Conservation (phyloP, 2,329 filamentous ascomycete genomes). For the Ceratocystis cubensis region DNA sequence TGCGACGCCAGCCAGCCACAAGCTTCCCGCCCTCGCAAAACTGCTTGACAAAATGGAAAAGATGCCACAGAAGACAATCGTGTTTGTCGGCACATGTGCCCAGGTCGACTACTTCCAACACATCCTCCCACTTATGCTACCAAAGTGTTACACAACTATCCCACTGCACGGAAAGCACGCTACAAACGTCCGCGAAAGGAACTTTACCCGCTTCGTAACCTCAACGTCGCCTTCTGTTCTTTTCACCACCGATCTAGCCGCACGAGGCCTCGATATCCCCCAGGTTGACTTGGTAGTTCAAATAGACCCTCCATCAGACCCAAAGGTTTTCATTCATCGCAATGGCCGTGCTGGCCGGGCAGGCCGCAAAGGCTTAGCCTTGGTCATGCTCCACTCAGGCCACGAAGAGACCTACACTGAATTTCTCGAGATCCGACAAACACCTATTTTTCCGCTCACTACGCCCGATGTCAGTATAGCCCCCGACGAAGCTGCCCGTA, state of each 20-base stretch:
- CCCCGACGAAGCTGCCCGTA: constrained; percentile 45
- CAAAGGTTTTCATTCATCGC: constrained; percentile 90
- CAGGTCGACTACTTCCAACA: constrained; percentile 90
- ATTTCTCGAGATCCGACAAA: constrained; percentile 78
- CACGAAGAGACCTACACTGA: constrained; percentile 80
- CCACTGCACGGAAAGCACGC: constrained; percentile 88
- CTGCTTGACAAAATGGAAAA: constrained; percentile 59
- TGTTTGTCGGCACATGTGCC: constrained; percentile 88
- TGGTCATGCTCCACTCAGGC: constrained; percentile 75
- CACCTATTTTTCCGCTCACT: constrained; percentile 56
- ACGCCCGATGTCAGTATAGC: constrained; percentile 45
- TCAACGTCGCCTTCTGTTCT: constrained; percentile 66
- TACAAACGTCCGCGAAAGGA: constrained; percentile 74
- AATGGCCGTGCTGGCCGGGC: constrained; percentile 83
- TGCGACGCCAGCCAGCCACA: constrained; percentile 61
- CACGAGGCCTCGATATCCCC: constrained; percentile 81
- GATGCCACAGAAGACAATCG: constrained; percentile 68
- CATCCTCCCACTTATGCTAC: constrained; percentile 61
- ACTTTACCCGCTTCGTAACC: constrained; percentile 68
- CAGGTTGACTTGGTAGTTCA: constrained; percentile 86
- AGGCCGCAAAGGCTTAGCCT: constrained; percentile 69
- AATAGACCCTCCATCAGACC: constrained; percentile 35
- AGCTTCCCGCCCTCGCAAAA: constrained; percentile 60
- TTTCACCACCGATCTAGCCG: constrained; percentile 84
- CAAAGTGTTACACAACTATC: constrained; percentile 54